A percentile compares a stretch with the other conserved stretches of the same genome.
phyloP scores from a whole-genome alignment of 1,139 yeast genomes.

The Blastobotrys proliferans region DNA sequence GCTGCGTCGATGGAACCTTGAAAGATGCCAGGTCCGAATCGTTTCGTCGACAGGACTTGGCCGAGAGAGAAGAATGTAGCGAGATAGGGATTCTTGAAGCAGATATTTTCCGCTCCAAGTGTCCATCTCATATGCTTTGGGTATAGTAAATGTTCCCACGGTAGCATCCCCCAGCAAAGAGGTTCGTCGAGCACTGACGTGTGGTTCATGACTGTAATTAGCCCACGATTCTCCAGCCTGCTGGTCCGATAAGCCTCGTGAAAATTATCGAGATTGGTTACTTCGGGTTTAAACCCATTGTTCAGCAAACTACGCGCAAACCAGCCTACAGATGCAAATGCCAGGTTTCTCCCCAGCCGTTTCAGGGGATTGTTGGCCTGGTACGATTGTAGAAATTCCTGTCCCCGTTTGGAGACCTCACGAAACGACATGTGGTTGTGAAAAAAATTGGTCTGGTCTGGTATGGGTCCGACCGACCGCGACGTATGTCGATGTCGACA shows the following conservation, averaged over 20 bases:
- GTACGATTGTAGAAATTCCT: constrained; percentile 59
- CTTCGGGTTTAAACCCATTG: constrained; percentile 56
- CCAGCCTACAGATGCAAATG: constrained; percentile 64
- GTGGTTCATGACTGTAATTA: constrained; percentile 91
- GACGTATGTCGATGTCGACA: background rate
- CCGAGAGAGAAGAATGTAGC: constrained; percentile 72
- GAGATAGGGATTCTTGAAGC: constrained; percentile 49
- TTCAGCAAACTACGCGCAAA: constrained; percentile 61
- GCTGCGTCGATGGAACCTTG: constrained; percentile 90
- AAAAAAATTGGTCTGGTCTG: background rate
- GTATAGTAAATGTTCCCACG: constrained; percentile 54
- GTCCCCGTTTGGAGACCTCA: constrained; percentile 70
- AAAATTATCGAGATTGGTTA: constrained; percentile 59
- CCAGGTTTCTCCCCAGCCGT: constrained; percentile 64
- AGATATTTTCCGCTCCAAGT: constrained; percentile 86
- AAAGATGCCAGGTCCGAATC: constrained; percentile 92
- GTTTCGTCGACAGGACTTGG: constrained; percentile 74
- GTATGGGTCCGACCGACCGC: background rate
- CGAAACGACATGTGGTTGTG: constrained; percentile 59
- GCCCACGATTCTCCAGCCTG: constrained; percentile 62
- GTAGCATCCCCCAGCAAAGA: constrained; percentile 79
- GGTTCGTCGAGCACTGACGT: constrained; percentile 96
- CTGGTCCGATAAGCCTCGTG: constrained; percentile 62
- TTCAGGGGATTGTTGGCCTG: constrained; percentile 59
- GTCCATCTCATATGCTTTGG: constrained; percentile 85